Conservation (phyloP, 2,329 filamentous ascomycete species). For the Monosporascus sp. region DNA sequence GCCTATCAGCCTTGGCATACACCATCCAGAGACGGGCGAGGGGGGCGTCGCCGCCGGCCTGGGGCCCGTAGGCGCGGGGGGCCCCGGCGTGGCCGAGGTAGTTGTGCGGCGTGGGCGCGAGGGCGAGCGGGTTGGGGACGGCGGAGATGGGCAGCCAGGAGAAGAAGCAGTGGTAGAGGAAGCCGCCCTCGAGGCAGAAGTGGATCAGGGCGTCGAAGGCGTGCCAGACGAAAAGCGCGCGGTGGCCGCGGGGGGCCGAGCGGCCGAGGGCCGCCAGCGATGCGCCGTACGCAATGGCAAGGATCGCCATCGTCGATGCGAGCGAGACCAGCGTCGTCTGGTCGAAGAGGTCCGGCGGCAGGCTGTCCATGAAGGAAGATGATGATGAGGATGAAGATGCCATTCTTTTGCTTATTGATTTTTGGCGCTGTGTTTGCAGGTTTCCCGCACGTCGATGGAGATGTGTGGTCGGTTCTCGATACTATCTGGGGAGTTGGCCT, state of each 20-base stretch:
- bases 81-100: conserved; percentile 42
- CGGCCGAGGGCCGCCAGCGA: conserved; percentile 43
- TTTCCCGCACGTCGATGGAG: neutral
- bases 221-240: conserved; percentile 90
- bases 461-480: neutral
- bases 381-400: neutral
- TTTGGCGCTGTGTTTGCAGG: neutral
- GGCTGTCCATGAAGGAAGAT: conserved; percentile 20
- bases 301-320: conserved; percentile 47
- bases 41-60: conserved; percentile 48
- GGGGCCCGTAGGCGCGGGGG: conserved; percentile 47
- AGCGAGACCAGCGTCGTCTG: conserved; percentile 55
- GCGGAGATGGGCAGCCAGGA: conserved; percentile 35
- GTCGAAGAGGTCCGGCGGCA: conserved; percentile 55
- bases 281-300: conserved; percentile 41
- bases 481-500: too few species aligned
- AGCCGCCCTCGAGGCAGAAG: conserved; percentile 83
- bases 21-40: conserved; percentile 64
- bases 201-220: conserved; percentile 89
- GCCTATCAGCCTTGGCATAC: conserved; percentile 57
- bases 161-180: conserved; percentile 93
- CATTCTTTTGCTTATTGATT: neutral
- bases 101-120: conserved; percentile 45
- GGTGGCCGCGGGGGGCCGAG: conserved; percentile 49
- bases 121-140: conserved; percentile 28